Conservation (phyloP, 2,329 filamentous ascomycete genomes). For the Penicillium polonicum region DNA sequence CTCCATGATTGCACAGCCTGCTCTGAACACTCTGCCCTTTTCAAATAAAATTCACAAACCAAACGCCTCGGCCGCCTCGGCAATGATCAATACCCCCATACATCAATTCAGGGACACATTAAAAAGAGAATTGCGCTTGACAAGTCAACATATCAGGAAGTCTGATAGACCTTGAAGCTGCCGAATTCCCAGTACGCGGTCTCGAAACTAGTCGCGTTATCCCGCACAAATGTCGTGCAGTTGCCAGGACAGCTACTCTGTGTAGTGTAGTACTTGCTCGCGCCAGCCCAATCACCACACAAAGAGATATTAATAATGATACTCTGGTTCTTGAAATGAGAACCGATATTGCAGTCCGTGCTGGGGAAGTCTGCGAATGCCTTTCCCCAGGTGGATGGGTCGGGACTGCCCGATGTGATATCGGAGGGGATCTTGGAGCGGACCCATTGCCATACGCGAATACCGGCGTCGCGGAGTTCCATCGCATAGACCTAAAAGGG, state of each 20-base stretch:
- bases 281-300: constrained; percentile 56
- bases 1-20: neutral
- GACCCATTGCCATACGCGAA: constrained; percentile 62
- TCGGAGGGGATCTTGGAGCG: constrained; percentile 53
- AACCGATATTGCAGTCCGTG: constrained; percentile 59
- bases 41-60: neutral
- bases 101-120: neutral
- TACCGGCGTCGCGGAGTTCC: constrained; percentile 62
- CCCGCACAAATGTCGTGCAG: constrained; percentile 59
- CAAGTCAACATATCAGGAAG: constrained; percentile 9
- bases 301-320: constrained; percentile 66
- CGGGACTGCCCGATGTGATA: constrained; percentile 53
- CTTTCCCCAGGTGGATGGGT: constrained; percentile 63
- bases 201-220: constrained; percentile 56
- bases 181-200: constrained; percentile 67
- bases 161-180: constrained; percentile 58
- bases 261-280: constrained; percentile 31
- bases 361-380: constrained; percentile 65
- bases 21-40: neutral
- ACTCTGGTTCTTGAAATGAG: constrained; percentile 63
- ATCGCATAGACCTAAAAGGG: constrained; percentile 54
- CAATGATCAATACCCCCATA: neutral
- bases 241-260: constrained; percentile 48
- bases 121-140: neutral
- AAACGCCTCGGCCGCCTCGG: neutral